phyloP scores from a whole-genome alignment of 345 rosid genomes.

The Mallotus nudiflorus region DNA sequence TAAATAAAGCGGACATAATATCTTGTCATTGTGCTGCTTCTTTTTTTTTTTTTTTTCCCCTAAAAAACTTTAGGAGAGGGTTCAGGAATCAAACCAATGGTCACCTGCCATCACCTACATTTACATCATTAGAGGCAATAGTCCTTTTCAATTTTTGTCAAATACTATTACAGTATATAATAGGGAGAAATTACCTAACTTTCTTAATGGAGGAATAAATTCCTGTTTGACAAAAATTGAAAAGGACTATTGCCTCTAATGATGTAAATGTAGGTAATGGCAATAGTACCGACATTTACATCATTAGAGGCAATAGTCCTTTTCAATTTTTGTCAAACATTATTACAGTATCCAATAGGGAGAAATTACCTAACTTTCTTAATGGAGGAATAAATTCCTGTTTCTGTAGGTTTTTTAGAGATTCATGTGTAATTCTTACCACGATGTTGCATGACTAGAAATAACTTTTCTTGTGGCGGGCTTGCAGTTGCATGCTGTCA shows the following conservation, averaged over 20 bases:
- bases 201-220: not conserved
- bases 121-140: no score
- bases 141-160: no score
- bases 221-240: not conserved
- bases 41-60: no score
- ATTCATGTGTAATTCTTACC: not conserved
- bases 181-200: not conserved
- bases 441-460: not conserved
- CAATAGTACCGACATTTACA: no score
- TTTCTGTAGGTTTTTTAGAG: not conserved
- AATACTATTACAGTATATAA: not conserved
- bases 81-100: no score
- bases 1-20: not conserved
- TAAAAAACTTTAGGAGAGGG: no score
- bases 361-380: not conserved
- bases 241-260: no score
- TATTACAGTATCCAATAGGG: not conserved
- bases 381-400: not conserved
- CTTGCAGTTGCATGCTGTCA: not conserved
- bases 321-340: not conserved
- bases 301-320: no score
- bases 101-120: no score
- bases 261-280: no score
- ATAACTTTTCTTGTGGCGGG: not conserved
- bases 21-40: no score